Percentiles rank a stretch among this genome's conserved stretches.
Conservation (phyloP, 2,329 filamentous ascomycete species). For the Aspergillus sp. region DNA sequence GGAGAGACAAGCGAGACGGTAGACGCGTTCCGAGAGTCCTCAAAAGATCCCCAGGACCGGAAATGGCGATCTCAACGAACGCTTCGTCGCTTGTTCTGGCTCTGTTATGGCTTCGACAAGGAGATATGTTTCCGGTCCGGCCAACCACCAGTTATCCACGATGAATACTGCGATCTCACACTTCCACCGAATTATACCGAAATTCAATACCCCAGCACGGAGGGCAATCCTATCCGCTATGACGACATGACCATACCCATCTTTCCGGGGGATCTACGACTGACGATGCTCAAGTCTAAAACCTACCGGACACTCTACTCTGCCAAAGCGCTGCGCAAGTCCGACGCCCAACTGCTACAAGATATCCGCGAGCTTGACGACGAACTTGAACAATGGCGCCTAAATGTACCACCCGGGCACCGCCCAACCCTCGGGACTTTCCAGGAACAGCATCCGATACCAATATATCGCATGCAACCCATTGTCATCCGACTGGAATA, state of each 20-base stretch:
- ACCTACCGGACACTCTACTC: conserved; percentile 50
- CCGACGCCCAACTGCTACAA: conserved; percentile 51
- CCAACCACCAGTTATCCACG: conserved; percentile 50
- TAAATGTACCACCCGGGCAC: conserved; percentile 38
- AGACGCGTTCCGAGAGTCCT: too few relatives aligned
- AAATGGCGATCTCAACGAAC: conserved; percentile 12
- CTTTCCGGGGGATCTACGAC: conserved; percentile 46
- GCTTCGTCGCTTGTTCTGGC: conserved; percentile 49
- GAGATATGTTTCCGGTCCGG: conserved; percentile 52
- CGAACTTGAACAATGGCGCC: conserved; percentile 54
- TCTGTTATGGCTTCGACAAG: conserved; percentile 54
- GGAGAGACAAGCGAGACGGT: background rate
- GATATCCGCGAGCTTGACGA: conserved; percentile 55
- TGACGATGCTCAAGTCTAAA: conserved; percentile 52
- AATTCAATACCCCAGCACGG: background rate
- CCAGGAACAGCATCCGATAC: conserved; percentile 19
- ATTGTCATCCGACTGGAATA: conserved; percentile 53
- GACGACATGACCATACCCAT: conserved; percentile 15
- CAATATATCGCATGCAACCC: conserved; percentile 35
- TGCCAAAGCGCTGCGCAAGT: conserved; percentile 43
- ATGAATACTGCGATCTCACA: conserved; percentile 51
- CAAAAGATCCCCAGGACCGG: background rate
- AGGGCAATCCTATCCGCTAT: background rate
- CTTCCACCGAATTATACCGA: conserved; percentile 33
- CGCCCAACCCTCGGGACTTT: conserved; percentile 46